Base-by-base conservation (phyloP, 352 stramenopile genomes). In the Thalassiosira gravida region DNA sequence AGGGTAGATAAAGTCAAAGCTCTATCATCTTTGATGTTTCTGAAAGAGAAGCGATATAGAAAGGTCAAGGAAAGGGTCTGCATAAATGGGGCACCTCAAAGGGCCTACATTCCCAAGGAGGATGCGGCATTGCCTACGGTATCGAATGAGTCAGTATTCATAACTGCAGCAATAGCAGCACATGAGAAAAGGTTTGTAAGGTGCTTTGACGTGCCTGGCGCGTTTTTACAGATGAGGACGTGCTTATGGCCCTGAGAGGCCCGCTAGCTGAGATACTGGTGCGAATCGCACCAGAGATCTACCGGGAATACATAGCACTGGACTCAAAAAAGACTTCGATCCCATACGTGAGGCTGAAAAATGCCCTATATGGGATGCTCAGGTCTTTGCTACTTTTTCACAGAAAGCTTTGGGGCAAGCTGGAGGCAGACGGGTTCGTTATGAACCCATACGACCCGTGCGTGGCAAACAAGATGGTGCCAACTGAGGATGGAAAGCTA, bases 391-490 rank as follows among this genome's bases (percentile, higher is more conserved):
- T 85, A 9, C 24, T 87, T 0, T 82, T 59, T 6, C 81, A 75
- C 37, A 71, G 83, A 16, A 75, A 76, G n/a, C 74, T 87, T 0
- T 29, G 16, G 13, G 62, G 30, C 14, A 44, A 76, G 18, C 14
- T 86, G 1, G 46, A 74, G 24, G 30, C 13, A 0, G 50, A 66
- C 9, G 71, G 81, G 0, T 85, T 85, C 35, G 35, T 67, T 1
- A 27, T 80, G 5, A 88, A 88, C 49, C 49, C 49, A 14, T 88
- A 85, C 32, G 64, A 88, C 49, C 63, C 68, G 5, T 88, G 81
- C 56, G 46, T 81, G 0, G 59, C 49, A 13, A 89, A 86, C 52
- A 69, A 70, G 30, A 35, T 53, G 30, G 32, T 39, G 32, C 5
- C 11, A 11, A 62, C 32, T 24, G 30, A 59, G 11, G 14, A 16